Evolutionary conservation across 2,329 filamentous ascomycete species (phyloP).

Genomic region (Didymellaceae sp.): DNA sequence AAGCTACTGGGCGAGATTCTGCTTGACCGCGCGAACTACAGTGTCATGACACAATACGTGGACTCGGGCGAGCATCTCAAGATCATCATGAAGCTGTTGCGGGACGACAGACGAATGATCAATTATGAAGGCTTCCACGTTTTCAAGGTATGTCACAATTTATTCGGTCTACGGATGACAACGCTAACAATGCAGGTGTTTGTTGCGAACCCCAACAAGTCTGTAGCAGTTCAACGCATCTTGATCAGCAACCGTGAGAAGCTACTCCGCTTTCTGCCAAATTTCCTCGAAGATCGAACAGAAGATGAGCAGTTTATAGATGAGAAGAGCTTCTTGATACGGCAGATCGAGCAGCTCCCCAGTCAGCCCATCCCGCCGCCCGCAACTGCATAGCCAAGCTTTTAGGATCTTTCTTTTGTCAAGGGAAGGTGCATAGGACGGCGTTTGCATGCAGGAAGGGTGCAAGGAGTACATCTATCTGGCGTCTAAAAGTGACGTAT

Average conservation of each 20-base stretch:
- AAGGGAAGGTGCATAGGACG: slow-evolving; percentile 6
- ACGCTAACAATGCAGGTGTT: slow-evolving; percentile 69
- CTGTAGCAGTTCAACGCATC: slow-evolving; percentile 92
- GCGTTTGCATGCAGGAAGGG: slow-evolving; percentile 19
- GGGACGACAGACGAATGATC: slow-evolving; percentile 97
- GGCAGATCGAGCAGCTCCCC: slow-evolving; percentile 73
- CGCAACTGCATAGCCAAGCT: slow-evolving; percentile 21
- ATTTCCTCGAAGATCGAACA: slow-evolving; percentile 91
- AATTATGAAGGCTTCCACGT: slow-evolving; percentile 99
- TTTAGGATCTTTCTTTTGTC: neutral
- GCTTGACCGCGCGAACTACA: slow-evolving; percentile 94
- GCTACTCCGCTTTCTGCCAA: slow-evolving; percentile 84
- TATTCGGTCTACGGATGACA: neutral
- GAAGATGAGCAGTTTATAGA: slow-evolving; percentile 99
- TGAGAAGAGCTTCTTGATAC: slow-evolving; percentile 95
- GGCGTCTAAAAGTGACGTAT: too few species aligned
- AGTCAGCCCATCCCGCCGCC: slow-evolving; percentile 38
- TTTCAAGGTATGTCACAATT: slow-evolving; percentile 71
- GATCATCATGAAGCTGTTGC: slow-evolving; percentile 95
- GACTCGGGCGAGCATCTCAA: slow-evolving; percentile 95
- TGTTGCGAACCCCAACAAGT: slow-evolving; percentile 98
- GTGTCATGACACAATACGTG: slow-evolving; percentile 97
- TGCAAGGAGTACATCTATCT: too few species aligned
- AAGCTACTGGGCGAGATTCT: slow-evolving; percentile 95
- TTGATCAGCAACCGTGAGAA: slow-evolving; percentile 95